Conservation (phyloP, 148 eudicot species). For the Heliosperma pusillum region DNA sequence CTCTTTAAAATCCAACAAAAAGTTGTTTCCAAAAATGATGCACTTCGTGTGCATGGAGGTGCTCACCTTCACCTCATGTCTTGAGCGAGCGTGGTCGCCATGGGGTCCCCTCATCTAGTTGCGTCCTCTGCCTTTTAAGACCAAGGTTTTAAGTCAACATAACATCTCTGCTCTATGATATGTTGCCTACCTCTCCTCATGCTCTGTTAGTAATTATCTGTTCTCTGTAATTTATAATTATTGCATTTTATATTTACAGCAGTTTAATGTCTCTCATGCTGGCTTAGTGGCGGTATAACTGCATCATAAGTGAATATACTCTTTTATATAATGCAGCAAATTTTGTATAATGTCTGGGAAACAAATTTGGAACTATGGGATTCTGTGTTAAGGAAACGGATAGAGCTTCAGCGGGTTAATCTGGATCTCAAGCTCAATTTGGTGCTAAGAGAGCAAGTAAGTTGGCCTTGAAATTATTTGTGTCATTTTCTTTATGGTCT, state of each 20-base stretch:
- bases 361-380: constrained; percentile 60
- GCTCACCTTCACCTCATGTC: not conserved
- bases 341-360: constrained; percentile 65
- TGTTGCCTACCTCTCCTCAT: not conserved
- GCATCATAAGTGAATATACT: constrained; percentile 12
- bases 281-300: not conserved
- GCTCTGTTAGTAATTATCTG: not conserved
- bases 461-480: constrained; percentile 19
- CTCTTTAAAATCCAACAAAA: no score
- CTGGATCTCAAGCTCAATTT: constrained; percentile 55
- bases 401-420: constrained; percentile 51
- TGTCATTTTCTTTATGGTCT: not conserved
- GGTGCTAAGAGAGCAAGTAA: constrained; percentile 63
- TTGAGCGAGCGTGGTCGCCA: not conserved
- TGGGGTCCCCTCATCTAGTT: not conserved
- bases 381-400: constrained; percentile 55
- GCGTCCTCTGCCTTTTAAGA: not conserved
- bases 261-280: constrained; percentile 6
- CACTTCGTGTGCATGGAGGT: not conserved
- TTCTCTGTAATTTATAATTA: not conserved
- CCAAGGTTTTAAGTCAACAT: not conserved
- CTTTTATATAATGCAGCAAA: constrained; percentile 52
- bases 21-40: not conserved
- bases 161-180: not conserved
- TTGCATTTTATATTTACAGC: not conserved